These are phyloP conservation scores for Hirsutella minnesotensis DNA, from an alignment of 2,329 filamentous ascomycete species.

Conservation along the genomic window DNA sequence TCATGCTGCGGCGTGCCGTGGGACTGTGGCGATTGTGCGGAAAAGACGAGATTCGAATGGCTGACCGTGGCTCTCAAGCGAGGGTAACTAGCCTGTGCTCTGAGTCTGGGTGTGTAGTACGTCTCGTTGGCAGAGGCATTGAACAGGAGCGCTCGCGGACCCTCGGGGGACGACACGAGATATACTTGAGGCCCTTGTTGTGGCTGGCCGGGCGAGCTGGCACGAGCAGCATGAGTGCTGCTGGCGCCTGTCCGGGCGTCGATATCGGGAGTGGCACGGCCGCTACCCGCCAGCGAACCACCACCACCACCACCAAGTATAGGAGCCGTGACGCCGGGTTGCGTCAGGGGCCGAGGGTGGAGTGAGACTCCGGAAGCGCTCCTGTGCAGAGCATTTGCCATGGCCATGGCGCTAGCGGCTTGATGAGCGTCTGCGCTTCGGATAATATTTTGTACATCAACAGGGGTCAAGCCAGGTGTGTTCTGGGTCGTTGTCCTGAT, in stretches of 20 bases:
- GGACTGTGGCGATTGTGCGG: neutral
- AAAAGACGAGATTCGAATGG: conserved; percentile 5
- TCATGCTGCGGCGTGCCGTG: neutral
- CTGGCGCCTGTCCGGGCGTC: conserved; percentile 19
- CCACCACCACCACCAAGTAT: conserved; percentile 18
- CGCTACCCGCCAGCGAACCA: conserved; percentile 28
- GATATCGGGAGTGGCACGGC: conserved; percentile 35
- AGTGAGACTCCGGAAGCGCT: conserved; percentile 36
- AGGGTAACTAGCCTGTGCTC: conserved; percentile 14
- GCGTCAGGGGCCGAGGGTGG: conserved; percentile 18
- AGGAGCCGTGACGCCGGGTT: conserved; percentile 31
- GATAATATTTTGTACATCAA: conserved; percentile 34
- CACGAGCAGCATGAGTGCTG: conserved; percentile 9
- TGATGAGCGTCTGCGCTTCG: conserved; percentile 33
- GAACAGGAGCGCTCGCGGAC: conserved; percentile 45
- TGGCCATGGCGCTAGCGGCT: conserved; percentile 33
- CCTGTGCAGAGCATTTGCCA: conserved; percentile 39
- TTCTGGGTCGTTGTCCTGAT: conserved; percentile 11
- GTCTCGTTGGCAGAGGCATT: conserved; percentile 35
- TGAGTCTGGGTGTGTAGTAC: conserved; percentile 35
- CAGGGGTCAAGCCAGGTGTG: conserved; percentile 21
- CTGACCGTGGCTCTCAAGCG: conserved; percentile 12
- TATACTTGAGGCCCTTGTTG: conserved; percentile 39
- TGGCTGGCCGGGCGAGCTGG: conserved; percentile 7
- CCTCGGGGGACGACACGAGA: conserved; percentile 47